A percentile compares a stretch with the other conserved stretches of the same genome.
phyloP scores from a whole-genome alignment of 371 early-diverging fungal species.

The Mucor irregularis region DNA sequence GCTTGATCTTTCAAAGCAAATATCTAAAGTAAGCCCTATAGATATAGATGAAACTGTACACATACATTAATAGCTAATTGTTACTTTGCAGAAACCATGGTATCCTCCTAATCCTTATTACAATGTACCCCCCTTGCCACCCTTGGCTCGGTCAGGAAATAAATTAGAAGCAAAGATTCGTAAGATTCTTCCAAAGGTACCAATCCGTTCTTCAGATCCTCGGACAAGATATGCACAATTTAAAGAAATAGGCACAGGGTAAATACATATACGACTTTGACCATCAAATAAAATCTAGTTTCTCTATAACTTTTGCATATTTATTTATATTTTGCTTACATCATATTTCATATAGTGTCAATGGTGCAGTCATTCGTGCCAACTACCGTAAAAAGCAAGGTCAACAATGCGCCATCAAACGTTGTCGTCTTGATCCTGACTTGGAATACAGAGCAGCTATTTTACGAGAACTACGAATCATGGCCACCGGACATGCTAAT shows the following conservation, averaged over 20 bases:
- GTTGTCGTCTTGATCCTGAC: slow-evolving; percentile 46
- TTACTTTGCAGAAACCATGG: slow-evolving; percentile 40
- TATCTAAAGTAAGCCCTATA: slow-evolving; percentile 31
- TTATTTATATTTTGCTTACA: slow-evolving; percentile 2
- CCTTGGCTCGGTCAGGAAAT: slow-evolving; percentile 31
- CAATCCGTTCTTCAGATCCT: slow-evolving; percentile 38
- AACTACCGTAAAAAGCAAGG: slow-evolving; percentile 30
- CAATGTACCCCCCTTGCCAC: slow-evolving; percentile 38
- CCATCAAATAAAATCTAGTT: neutral
- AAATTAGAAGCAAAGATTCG: slow-evolving; percentile 42
- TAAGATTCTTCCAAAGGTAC: slow-evolving; percentile 40
- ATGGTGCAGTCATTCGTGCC: slow-evolving; percentile 50
- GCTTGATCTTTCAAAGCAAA: slow-evolving; percentile 32
- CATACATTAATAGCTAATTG: neutral
- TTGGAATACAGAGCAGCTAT: slow-evolving; percentile 48
- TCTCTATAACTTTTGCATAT: neutral
- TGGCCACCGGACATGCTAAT: slow-evolving; percentile 37
- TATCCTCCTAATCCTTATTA: slow-evolving; percentile 47
- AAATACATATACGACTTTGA: slow-evolving; percentile 7
- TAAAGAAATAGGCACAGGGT: slow-evolving; percentile 56
- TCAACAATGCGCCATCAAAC: slow-evolving; percentile 46
- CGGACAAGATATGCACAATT: slow-evolving; percentile 40
- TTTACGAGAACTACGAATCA: slow-evolving; percentile 44
- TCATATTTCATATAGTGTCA: slow-evolving; percentile 30
- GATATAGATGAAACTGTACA: neutral